Evolutionary conservation across 257 asterid genomes (phyloP).

Genomic region (Agastache rugosa): DNA sequence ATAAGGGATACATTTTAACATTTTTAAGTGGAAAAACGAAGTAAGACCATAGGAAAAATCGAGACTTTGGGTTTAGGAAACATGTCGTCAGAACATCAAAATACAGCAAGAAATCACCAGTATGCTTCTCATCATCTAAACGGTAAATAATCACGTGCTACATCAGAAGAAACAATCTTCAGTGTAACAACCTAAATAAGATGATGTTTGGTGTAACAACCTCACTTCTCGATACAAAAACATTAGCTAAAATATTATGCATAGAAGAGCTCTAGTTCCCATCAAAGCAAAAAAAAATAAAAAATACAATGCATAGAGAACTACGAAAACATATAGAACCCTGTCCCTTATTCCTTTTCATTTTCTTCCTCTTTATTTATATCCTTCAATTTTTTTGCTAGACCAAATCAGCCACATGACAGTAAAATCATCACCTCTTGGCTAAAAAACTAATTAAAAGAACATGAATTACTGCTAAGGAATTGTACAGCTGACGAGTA

Average conservation of each 20-base stretch:
- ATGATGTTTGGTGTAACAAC: no score
- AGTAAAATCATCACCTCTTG: neutral
- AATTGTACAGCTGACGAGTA: neutral
- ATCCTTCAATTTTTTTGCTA: neutral
- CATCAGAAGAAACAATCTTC: constrained; percentile 3
- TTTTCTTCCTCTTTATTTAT: neutral
- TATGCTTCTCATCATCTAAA: constrained; percentile 5
- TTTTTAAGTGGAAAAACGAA: neutral
- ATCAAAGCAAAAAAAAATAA: neutral
- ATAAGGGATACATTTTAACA: neutral
- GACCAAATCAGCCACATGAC: constrained; percentile 22
- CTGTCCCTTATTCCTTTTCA: neutral
- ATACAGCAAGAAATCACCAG: neutral
- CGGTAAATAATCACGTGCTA: neutral
- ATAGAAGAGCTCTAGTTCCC: neutral
- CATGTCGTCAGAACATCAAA: neutral
- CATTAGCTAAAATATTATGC: neutral
- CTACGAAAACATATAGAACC: neutral
- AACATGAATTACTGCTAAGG: neutral
- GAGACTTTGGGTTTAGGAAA: neutral
- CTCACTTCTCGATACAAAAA: neutral
- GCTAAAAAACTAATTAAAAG: neutral
- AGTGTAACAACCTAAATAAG: neutral
- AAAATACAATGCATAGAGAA: neutral
- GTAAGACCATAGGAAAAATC: neutral